Base-by-base conservation (phyloP, 257 asterid genomes). In the Schizonepeta tenuifolia region DNA sequence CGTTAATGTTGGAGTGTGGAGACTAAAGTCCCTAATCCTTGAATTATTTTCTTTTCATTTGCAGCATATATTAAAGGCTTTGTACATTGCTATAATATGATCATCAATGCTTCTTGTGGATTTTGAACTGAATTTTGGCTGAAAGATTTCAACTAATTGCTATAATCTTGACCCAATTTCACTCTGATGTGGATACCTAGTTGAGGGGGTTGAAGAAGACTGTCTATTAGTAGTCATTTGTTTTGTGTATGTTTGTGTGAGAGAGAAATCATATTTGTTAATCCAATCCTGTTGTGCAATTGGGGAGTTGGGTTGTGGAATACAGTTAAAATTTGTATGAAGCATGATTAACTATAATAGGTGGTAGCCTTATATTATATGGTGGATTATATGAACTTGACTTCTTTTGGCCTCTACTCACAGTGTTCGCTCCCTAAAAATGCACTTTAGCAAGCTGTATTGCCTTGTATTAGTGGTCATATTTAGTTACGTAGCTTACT, bases 51-150 rank as follows among this genome's bases (percentile, higher is more conserved):
- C n/a, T n/a, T n/a, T n/a, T n/a, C n/a, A n/a, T n/a, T n/a, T n/a
- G n/a, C n/a, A n/a, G n/a, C n/a, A n/a, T n/a, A n/a, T n/a, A n/a
- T n/a, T n/a, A n/a, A n/a, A n/a, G n/a, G n/a, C n/a, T n/a, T n/a
- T n/a, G n/a, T n/a, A n/a, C n/a, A n/a, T n/a, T n/a, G n/a, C n/a
- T n/a, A n/a, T n/a, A n/a, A n/a, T 21, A 15, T 44, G 58, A 50
- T 71, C 66, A 43, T 20, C 44, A 63, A 18, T 35, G 40, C 35
- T 62, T 54, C 55, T 38, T 65, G 2, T 60, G n/a, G n/a, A 50
- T 22, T 17, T 61, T 65, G 17, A 38, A 46, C 53, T 13, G 31
- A 33, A 10, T 62, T 51, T 20, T 10, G 63, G 12, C 43, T 17
- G 11, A 58, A 20, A 22, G n/a, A 21, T n/a, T 35, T 18, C 20